Conservation (phyloP, 2,329 filamentous ascomycete genomes). For the Aspergillus novofumigatus region DNA sequence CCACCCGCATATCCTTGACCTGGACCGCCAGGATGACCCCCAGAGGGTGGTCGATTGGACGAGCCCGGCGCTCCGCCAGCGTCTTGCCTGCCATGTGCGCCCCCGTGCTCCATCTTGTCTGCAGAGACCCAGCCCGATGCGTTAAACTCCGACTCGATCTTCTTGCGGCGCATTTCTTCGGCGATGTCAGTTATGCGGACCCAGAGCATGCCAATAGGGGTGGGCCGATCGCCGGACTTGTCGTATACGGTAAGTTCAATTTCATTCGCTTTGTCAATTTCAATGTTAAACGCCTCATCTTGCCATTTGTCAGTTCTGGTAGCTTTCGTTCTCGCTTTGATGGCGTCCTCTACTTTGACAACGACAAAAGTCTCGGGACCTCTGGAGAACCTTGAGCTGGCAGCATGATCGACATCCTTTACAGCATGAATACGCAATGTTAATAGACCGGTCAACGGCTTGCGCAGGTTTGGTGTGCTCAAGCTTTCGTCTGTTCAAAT, state of each 20-base stretch:
- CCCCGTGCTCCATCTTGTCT: conserved; percentile 76
- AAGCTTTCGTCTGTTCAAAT: conserved; percentile 77
- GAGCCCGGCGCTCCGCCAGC: conserved; percentile 48
- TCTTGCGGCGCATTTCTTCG: conserved; percentile 95
- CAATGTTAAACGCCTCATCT: conserved; percentile 83
- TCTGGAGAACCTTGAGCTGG: conserved; percentile 75
- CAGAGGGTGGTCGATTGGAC: conserved; percentile 23
- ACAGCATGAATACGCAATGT: conserved; percentile 82
- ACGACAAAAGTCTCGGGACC: conserved; percentile 94
- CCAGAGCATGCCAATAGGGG: conserved; percentile 94
- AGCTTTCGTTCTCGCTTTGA: conserved; percentile 81
- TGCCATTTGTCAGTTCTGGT: conserved; percentile 88
- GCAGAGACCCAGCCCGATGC: conserved; percentile 95
- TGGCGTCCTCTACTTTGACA: conserved; percentile 92
- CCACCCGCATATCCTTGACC: conserved; percentile 28
- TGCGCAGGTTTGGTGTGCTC: conserved; percentile 89
- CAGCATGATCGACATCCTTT: conserved; percentile 90
- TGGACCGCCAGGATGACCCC: conserved; percentile 21
- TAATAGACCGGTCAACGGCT: conserved; percentile 89
- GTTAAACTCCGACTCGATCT: conserved; percentile 93
- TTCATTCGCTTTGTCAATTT: conserved; percentile 98
- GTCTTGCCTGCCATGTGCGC: conserved; percentile 47
- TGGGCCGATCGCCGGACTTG: conserved; percentile 82
- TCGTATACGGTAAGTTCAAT: conserved; percentile 98
- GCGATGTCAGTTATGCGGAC: conserved; percentile 94